These are phyloP conservation scores for Dioszegia aurantiaca DNA, from an alignment of 768 basidiomycete species.

Conservation along the genomic window DNA sequence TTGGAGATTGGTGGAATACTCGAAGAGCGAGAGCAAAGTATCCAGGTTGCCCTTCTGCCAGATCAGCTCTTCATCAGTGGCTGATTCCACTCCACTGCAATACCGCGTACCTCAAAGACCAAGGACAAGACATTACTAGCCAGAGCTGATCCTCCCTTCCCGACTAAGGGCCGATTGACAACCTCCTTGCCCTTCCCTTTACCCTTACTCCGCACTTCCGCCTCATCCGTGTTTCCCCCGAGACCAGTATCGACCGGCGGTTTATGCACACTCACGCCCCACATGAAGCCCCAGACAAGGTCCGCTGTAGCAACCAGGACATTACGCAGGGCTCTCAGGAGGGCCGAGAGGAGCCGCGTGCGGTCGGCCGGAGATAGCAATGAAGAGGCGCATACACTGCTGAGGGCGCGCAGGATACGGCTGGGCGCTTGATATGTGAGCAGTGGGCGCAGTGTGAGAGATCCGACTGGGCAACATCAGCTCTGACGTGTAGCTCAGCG, in stretches of 20 bases:
- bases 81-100: neutral
- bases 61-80: neutral
- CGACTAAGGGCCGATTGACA: neutral
- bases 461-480: conserved; percentile 26
- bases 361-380: neutral
- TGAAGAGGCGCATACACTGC: neutral
- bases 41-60: conserved; percentile 25
- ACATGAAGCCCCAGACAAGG: conserved; percentile 47
- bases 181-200: conserved; percentile 21
- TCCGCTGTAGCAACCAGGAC: conserved; percentile 44
- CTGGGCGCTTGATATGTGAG: conserved; percentile 27
- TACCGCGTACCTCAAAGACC: conserved; percentile 37
- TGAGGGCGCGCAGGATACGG: conserved; percentile 25
- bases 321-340: conserved; percentile 45
- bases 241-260: conserved; percentile 29
- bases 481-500: too few relatives aligned
- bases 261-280: conserved; percentile 45
- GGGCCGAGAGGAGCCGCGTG: conserved; percentile 32
- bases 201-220: neutral
- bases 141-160: conserved; percentile 13
- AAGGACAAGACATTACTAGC: conserved; percentile 13
- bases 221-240: neutral
- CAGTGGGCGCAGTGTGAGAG: conserved; percentile 36
- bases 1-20: conserved; percentile 27
- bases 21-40: conserved; percentile 34